Evolutionary conservation across 2,329 filamentous ascomycete genomes (phyloP).

Genomic region (Fusarium sp.): DNA sequence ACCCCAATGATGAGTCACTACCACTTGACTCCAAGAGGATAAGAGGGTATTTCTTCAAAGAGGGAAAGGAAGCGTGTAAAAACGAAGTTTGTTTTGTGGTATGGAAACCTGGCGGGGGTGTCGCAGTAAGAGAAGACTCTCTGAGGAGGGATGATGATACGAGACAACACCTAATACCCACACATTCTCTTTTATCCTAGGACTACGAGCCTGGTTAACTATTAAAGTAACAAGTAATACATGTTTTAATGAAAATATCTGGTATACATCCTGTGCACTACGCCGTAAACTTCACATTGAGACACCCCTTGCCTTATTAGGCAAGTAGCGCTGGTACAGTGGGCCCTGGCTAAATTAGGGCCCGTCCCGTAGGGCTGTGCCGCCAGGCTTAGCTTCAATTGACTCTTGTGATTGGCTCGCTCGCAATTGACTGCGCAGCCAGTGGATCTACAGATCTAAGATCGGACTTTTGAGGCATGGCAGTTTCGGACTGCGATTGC

Average conservation of each 20-base stretch:
- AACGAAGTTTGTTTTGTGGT: conserved; percentile 1
- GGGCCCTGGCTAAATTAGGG: not conserved
- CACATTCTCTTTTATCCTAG: not conserved
- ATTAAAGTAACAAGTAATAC: too few species aligned
- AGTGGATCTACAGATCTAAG: conserved; percentile 13
- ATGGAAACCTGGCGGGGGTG: not conserved
- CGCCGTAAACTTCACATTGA: too few species aligned
- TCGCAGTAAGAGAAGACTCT: not conserved
- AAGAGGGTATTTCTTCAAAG: conserved; percentile 30
- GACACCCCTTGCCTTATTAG: not conserved
- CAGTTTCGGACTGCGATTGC: not conserved
- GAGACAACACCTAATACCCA: not conserved
- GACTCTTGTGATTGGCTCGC: conserved; percentile 18
- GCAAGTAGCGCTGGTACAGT: not conserved
- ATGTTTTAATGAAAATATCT: too few species aligned
- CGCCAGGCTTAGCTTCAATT: not conserved
- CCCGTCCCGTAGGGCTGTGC: conserved; percentile 23
- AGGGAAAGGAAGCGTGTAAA: not conserved
- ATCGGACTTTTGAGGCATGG: conserved; percentile 28
- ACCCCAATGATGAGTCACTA: not conserved
- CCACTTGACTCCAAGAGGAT: conserved; percentile 36
- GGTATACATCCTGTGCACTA: too few species aligned
- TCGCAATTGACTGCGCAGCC: conserved; percentile 33
- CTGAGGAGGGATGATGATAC: not conserved
- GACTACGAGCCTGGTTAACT: too few species aligned